Percentiles rank a stretch among this genome's conserved stretches.
Evolutionary conservation across 768 basidiomycete species (phyloP).

Genomic region (Russula emetica): DNA sequence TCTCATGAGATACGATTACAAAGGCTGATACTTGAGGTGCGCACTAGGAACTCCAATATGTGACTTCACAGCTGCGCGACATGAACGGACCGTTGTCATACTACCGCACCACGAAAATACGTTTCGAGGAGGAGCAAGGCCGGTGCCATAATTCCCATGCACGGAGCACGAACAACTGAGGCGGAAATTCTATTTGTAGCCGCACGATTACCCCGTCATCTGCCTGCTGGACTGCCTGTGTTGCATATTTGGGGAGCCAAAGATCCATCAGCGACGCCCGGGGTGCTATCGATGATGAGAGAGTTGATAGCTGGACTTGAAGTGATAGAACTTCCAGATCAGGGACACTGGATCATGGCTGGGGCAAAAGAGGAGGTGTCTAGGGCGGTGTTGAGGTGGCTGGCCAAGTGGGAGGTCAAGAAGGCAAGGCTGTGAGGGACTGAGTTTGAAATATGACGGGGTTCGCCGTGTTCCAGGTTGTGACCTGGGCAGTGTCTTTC

Average conservation of each 20-base stretch:
- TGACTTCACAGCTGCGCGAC: constrained; percentile 43
- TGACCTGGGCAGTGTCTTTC: not conserved
- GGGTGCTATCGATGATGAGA: not conserved
- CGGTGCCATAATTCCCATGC: not conserved
- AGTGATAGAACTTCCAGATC: not conserved
- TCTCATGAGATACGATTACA: too few species aligned
- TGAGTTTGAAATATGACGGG: constrained; percentile 18
- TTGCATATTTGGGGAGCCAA: constrained; percentile 18
- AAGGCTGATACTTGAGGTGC: not conserved
- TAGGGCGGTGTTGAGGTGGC: constrained; percentile 6
- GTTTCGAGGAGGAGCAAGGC: constrained; percentile 64
- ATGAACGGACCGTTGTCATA: constrained; percentile 76
- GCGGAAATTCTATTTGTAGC: not conserved
- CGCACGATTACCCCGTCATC: constrained; percentile 9
- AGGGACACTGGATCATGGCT: constrained; percentile 21
- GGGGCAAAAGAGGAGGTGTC: constrained; percentile 14
- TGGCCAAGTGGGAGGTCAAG: not conserved
- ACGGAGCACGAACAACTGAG: not conserved
- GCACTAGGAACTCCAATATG: constrained; percentile 54
- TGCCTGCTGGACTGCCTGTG: constrained; percentile 19
- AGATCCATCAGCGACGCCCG: constrained; percentile 41
- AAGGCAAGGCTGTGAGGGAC: constrained; percentile 1
- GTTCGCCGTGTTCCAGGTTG: constrained; percentile 1
- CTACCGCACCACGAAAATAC: constrained; percentile 57
- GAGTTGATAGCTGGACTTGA: not conserved